phyloP scores from a whole-genome alignment of 2,329 filamentous ascomycete species.

The Neoscytalidium dimidiatum region DNA sequence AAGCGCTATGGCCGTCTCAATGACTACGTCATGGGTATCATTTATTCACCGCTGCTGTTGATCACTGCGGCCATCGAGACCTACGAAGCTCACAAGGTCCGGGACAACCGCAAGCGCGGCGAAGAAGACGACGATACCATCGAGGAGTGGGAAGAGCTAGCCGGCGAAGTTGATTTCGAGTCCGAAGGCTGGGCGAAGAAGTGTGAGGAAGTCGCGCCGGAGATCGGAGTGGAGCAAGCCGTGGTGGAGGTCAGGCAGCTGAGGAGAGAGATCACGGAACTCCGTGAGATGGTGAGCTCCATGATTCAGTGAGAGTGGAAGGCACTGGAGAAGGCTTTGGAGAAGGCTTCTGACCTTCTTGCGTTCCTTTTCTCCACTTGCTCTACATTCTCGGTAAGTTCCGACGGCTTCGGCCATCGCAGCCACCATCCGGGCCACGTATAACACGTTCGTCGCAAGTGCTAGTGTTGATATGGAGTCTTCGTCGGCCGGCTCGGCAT shows the following conservation, averaged over 20 bases:
- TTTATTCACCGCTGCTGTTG: slow-evolving; percentile 83
- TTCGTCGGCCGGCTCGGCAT: too few relatives aligned
- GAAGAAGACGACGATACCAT: slow-evolving; percentile 86
- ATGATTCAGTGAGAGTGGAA: slow-evolving; percentile 9
- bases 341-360: background rate
- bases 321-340: too few relatives aligned
- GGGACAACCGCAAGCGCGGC: slow-evolving; percentile 72
- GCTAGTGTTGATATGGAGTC: background rate
- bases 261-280: slow-evolving; percentile 46
- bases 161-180: slow-evolving; percentile 73
- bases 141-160: slow-evolving; percentile 92
- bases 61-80: slow-evolving; percentile 67
- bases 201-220: slow-evolving; percentile 73
- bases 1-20: slow-evolving; percentile 77
- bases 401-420: background rate
- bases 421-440: background rate
- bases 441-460: background rate
- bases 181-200: slow-evolving; percentile 82
- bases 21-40: slow-evolving; percentile 79
- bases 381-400: background rate
- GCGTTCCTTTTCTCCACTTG: background rate
- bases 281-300: slow-evolving; percentile 57
- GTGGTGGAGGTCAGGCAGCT: slow-evolving; percentile 63
- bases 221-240: slow-evolving; percentile 77
- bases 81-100: slow-evolving; percentile 57